Evolutionary conservation across 768 basidiomycete genomes (phyloP).

Genomic region (Gyrodon lividus): DNA sequence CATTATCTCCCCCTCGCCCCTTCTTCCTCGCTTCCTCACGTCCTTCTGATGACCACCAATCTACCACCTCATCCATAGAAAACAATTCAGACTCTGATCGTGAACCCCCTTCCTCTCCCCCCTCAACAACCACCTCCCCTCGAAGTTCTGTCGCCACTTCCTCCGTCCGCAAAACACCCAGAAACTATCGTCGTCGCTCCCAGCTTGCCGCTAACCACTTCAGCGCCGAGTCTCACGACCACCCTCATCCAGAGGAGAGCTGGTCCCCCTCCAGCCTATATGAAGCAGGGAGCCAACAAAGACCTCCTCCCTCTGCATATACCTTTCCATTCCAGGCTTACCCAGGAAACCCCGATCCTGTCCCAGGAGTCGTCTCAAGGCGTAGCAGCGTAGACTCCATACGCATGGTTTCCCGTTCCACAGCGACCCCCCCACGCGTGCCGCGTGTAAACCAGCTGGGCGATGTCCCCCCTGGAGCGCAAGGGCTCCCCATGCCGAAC

Average conservation of each 20-base stretch:
- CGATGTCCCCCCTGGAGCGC: constrained; percentile 10
- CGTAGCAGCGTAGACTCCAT: constrained; percentile 44
- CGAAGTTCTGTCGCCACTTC: constrained; percentile 13
- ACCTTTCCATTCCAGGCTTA: constrained; percentile 58
- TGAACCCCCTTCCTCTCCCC: constrained; percentile 20
- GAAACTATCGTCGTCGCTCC: constrained; percentile 25
- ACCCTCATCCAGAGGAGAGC: constrained; percentile 10
- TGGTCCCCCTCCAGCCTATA: constrained; percentile 17
- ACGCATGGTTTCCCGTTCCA: constrained; percentile 25
- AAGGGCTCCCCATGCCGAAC: constrained; percentile 40
- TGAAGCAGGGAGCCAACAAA: constrained; percentile 4
- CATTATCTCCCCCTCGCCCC: constrained; percentile 36
- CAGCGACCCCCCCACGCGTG: constrained; percentile 14
- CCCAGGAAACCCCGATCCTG: constrained; percentile 65
- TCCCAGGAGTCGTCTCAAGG: constrained; percentile 43
- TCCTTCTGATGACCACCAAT: constrained; percentile 17
- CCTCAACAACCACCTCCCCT: constrained; percentile 14
- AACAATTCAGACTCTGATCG: constrained; percentile 32
- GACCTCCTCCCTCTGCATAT: constrained; percentile 43
- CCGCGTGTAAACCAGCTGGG: constrained; percentile 21
- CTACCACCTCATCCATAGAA: constrained; percentile 22
- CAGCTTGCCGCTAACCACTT: constrained; percentile 18
- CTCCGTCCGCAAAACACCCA: constrained; percentile 17
- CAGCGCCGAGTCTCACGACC: constrained; percentile 17
- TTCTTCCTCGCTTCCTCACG: constrained; percentile 34